These are phyloP conservation scores for Salix purpurea DNA, from an alignment of 345 rosid species.

Conservation along the genomic window DNA sequence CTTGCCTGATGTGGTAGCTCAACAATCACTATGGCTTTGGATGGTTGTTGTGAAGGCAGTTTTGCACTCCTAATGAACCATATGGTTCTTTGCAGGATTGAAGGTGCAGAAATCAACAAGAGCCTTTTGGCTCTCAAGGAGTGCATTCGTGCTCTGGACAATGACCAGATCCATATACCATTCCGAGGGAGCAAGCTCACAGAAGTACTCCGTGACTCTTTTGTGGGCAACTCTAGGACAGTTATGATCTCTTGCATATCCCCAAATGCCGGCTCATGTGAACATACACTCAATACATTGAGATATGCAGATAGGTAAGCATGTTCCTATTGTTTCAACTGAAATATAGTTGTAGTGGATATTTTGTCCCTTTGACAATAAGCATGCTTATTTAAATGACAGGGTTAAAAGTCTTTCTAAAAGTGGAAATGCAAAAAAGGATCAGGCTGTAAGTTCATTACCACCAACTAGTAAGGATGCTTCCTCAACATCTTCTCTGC, in stretches of 20 bases:
- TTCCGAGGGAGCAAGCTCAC: constrained; percentile 96
- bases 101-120: constrained; percentile 93
- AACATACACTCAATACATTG: constrained; percentile 86
- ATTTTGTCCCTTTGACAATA: neutral
- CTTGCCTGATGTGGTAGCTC: neutral
- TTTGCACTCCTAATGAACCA: neutral
- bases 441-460: constrained; percentile 46
- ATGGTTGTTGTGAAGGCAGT: neutral
- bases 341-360: neutral
- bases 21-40: neutral
- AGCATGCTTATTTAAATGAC: constrained; percentile 25
- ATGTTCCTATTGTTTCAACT: constrained; percentile 14
- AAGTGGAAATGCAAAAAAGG: constrained; percentile 78
- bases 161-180: constrained; percentile 94
- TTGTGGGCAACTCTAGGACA: constrained; percentile 92
- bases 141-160: constrained; percentile 94
- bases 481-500: constrained; percentile 41
- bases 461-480: constrained; percentile 51
- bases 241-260: constrained; percentile 97
- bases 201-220: constrained; percentile 94
- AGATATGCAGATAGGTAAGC: constrained; percentile 92
- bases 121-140: constrained; percentile 96
- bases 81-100: constrained; percentile 53
- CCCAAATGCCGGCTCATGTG: constrained; percentile 95
- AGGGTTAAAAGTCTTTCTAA: constrained; percentile 97